Percentiles rank a stretch among this genome's conserved stretches.
These are phyloP conservation scores for Aspergillaceae sp. DNA, from an alignment of 2,329 filamentous ascomycete species.

Conservation along the genomic window DNA sequence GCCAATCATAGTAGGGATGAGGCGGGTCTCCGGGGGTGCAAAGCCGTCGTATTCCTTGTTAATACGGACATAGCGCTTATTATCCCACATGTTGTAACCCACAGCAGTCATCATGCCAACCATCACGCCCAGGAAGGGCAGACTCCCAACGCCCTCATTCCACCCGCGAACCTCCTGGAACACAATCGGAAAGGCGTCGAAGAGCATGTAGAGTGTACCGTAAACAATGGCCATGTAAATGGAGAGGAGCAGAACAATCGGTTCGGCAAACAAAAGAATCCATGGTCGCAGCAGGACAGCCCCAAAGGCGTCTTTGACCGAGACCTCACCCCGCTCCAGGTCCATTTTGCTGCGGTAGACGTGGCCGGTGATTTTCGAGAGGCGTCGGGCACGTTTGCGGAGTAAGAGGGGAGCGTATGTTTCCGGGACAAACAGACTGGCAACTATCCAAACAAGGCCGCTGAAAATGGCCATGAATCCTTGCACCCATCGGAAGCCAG, in stretches of 20 bases:
- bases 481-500: slow-evolving; percentile 40
- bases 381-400: slow-evolving; percentile 33
- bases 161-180: slow-evolving; percentile 37
- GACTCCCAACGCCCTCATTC: slow-evolving; percentile 33
- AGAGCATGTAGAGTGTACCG: slow-evolving; percentile 41
- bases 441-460: slow-evolving; percentile 37
- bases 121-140: slow-evolving; percentile 37
- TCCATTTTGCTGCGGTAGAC: slow-evolving; percentile 31
- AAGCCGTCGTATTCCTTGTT: slow-evolving; percentile 41
- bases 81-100: slow-evolving; percentile 26
- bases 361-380: slow-evolving; percentile 38
- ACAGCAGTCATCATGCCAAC: slow-evolving; percentile 24
- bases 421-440: slow-evolving; percentile 35
- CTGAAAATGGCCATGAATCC: slow-evolving; percentile 37
- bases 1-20: slow-evolving; percentile 39
- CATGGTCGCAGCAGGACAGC: slow-evolving; percentile 39
- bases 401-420: slow-evolving; percentile 43
- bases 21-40: slow-evolving; percentile 47
- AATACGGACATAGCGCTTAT: slow-evolving; percentile 23
- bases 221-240: slow-evolving; percentile 41
- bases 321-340: slow-evolving; percentile 29
- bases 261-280: slow-evolving; percentile 37
- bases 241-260: slow-evolving; percentile 38
- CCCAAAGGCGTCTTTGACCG: slow-evolving; percentile 27
- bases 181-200: slow-evolving; percentile 41